Evolutionary conservation across 306 rosid genomes (phyloP), one percentile per base, ranked within the genome.

Genomic region (Hippophae rhamnoides): DNA sequence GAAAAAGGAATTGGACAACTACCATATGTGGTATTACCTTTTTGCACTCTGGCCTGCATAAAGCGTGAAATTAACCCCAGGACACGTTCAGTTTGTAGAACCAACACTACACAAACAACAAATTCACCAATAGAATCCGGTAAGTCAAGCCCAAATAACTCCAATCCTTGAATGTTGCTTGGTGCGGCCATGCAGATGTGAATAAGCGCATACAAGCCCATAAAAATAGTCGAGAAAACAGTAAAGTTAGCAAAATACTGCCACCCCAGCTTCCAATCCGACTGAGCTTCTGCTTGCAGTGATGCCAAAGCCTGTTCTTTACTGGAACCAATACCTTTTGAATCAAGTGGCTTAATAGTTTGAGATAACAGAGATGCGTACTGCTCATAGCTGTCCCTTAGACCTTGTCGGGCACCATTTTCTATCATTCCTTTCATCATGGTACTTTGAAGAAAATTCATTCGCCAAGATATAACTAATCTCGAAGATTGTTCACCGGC

Each of bases 391-490:
- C 84, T 81, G 9, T 92, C 96, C 88, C 80, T 92, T 71, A 92
- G 74, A 63, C 98, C 96, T 78, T 85, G 96, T 1, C 92, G 78
- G 31, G 96, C 92, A 60, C 96, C 98, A 57, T 69, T 78, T 79
- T 92, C 98, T 69, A 92, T 92, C 92, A 87, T 74, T 73, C 96
- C 98, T 64, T 76, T 92, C 96, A 92, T 87, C 98, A 92, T 85
- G 70, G 98, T 92, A 81, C 92, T 85, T 72, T 92, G 98, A 51
- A 87, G 26, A 57, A 92, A 92, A 70, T 87, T 92, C 74, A 70
- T 69, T 51, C 95, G 81, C 98, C 98, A 92, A 10, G 98, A 92
- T 76, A 92, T 77, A 40, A 85, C 89, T 62, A 92, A 56, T 13
- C 84, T 87, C 0, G 96, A 79, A 63, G 88, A 79, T 62, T 74